These are phyloP conservation scores for Musa beccarii DNA, from an alignment of 176 grass and related monocot species.

Conservation along the genomic window DNA sequence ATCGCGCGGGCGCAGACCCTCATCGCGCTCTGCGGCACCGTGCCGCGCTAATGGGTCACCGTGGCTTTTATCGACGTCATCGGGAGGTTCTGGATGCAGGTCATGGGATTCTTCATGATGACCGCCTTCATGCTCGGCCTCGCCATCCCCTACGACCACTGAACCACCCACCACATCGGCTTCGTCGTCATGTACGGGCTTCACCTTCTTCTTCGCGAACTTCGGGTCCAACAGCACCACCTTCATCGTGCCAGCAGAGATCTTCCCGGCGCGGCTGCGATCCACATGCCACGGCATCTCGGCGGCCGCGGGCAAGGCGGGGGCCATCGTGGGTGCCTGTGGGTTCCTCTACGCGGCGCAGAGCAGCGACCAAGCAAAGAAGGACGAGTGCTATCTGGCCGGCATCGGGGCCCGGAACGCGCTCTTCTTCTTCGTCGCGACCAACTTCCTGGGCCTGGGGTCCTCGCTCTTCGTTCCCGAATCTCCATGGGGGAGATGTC, in stretches of 20 bases:
- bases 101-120: slow-evolving; percentile 63
- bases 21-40: slow-evolving; percentile 67
- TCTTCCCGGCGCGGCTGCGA: slow-evolving; percentile 55
- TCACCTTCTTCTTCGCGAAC: slow-evolving; percentile 51
- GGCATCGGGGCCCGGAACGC: slow-evolving; percentile 55
- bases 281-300: slow-evolving; percentile 70
- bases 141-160: slow-evolving; percentile 39
- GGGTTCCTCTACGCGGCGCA: slow-evolving; percentile 62
- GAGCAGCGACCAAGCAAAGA: slow-evolving; percentile 15
- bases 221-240: slow-evolving; percentile 41
- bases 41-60: slow-evolving; percentile 81
- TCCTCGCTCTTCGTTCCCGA: too few relatives aligned
- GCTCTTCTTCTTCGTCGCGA: slow-evolving; percentile 22
- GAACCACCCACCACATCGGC: slow-evolving; percentile 30
- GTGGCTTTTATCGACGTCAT: slow-evolving; percentile 56
- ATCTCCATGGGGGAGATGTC: too few relatives aligned
- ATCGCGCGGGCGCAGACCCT: slow-evolving; percentile 50
- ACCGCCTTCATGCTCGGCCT: slow-evolving; percentile 58
- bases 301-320: slow-evolving; percentile 35
- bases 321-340: slow-evolving; percentile 56
- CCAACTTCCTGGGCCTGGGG: too few relatives aligned
- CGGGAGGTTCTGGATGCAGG: slow-evolving; percentile 56
- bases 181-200: slow-evolving; percentile 58
- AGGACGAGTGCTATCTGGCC: slow-evolving; percentile 28
- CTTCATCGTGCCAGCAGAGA: slow-evolving; percentile 58